Evolutionary conservation across 192 early-diverging fungal species (phyloP), one percentile per base, ranked within the genome.

Genomic region (Umbelopsis vinacea): DNA sequence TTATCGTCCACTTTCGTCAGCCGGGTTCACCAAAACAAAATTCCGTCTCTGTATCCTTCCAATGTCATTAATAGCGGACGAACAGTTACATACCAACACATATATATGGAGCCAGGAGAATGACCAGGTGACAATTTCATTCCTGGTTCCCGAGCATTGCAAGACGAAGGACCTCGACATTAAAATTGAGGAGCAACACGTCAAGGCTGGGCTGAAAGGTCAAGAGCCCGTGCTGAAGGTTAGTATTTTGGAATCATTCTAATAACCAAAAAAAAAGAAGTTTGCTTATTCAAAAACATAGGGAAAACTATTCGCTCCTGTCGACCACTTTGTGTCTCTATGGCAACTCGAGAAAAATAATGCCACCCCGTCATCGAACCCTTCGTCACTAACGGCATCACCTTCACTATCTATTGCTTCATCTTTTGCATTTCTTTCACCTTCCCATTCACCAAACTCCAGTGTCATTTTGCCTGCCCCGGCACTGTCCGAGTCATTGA

Each of bases 61-160:
- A 29, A 63, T 63, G 57, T 63, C 57, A 33, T 35, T 63, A 12
- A 63, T 63, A 19, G 57, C 68, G n/a, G 70, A 79, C 66, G 77
- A 79, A 33, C 77, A 74, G 19, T 76, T 72, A 43, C 72, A 77
- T 24, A 68, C 70, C 19, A 76, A 76, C 69, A 74, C 79, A 7
- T 80, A 80, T 29, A 69, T 71, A 26, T 80, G 79, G 79, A 74
- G 69, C 37, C 79, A 80, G 35, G 76, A 47, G 40, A 68, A 57
- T 14, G 79, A 80, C 52, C 79, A 80, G 46, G 72, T 80, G 9
- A 80, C 79, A 0, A 71, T 80, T 26, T 76, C 79, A 8, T 80
- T 80, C 53, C 38, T 80, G n/a, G 74, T 80, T 11, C 79, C 74
- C 1, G 79, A 80, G 22, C 24, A 55, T 14, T 60, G 45, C n/a